phyloP scores from a whole-genome alignment of 371 early-diverging fungal genomes.

The Vavraia culicis region DNA sequence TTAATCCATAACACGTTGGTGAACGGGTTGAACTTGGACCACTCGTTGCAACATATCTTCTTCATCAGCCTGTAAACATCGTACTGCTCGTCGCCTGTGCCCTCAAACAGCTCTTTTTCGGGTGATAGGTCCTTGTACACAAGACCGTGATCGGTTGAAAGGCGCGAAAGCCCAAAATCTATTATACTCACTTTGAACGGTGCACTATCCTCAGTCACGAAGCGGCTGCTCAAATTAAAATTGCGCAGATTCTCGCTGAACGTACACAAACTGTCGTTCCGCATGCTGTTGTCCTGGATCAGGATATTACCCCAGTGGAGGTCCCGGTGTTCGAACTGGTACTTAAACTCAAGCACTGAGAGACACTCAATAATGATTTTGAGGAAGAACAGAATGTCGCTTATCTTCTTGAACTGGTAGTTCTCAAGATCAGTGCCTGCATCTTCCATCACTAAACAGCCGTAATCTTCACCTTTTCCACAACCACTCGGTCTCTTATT shows the following conservation, averaged over 20 bases:
- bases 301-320: conserved; percentile 69
- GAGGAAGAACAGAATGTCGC: conserved; percentile 47
- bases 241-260: no score
- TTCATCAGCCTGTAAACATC: conserved; percentile 57
- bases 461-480: conserved; percentile 41
- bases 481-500: conserved; percentile 47
- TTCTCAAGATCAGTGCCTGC: conserved; percentile 52
- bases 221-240: no score
- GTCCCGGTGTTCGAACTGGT: conserved; percentile 57
- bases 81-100: conserved; percentile 50
- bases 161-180: conserved; percentile 31
- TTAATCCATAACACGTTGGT: conserved; percentile 44
- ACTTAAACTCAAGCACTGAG: conserved; percentile 47
- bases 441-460: conserved; percentile 50
- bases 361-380: conserved; percentile 47
- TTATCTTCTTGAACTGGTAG: conserved; percentile 33
- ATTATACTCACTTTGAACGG: conserved; percentile 18
- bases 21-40: conserved; percentile 46
- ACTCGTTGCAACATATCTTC: conserved; percentile 40
- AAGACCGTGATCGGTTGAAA: conserved; percentile 6
- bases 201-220: background rate
- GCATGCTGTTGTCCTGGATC: conserved; percentile 27
- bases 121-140: conserved; percentile 38
- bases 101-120: conserved; percentile 50
- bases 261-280: no score